Evolutionary conservation across 2,329 filamentous ascomycete genomes (phyloP), one percentile per base, ranked within the genome.

Genomic region (Chaetomiaceae sp.): DNA sequence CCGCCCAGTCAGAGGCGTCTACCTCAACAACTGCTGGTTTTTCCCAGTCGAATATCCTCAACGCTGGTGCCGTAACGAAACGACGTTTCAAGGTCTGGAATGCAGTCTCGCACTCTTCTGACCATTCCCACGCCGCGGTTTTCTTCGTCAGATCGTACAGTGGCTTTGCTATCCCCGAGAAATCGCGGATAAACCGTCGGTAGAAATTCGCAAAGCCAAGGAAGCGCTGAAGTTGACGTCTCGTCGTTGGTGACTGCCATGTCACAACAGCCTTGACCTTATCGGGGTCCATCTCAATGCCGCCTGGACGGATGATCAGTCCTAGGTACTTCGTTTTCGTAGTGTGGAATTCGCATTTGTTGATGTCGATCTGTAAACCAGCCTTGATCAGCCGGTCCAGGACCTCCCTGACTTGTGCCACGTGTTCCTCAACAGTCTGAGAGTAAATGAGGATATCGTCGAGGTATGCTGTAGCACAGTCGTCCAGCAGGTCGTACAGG

Each of bases 131-230:
- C 5, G 26, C 17, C 2, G 12, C 38, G 2, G 12, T 38, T 19
- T 34, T 39, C 22, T 37, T 38, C 6, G 27, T 43, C 7, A 42
- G 18, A 4, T 42, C 15, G 19, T 42, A 29, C 6, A 48, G 6
- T 12, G 27, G 45, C 6, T 9, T 27, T 5, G 26, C 29, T 1
- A 35, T 24, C 2, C 27, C 26, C 1, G 26, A 26, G 6, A 48
- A 43, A 10, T 39, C 8, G 3, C 2, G 1, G 18, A 48, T 39
- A 17, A 48, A 48, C 3, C 39, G 15, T 5, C 29, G 11, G 15
- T 48, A 48, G 20, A 48, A 48, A 11, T 48, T 48, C 2, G 14
- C 35, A 15, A 48, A 43, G 18, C 45, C 29, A 2, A 48, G 11
- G 33, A 48, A 42, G 1, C 19, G 18, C 29, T 45, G 17, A 15